Conservation (phyloP, 169 alveolate genomes). For the Perkinsus olseni region DNA sequence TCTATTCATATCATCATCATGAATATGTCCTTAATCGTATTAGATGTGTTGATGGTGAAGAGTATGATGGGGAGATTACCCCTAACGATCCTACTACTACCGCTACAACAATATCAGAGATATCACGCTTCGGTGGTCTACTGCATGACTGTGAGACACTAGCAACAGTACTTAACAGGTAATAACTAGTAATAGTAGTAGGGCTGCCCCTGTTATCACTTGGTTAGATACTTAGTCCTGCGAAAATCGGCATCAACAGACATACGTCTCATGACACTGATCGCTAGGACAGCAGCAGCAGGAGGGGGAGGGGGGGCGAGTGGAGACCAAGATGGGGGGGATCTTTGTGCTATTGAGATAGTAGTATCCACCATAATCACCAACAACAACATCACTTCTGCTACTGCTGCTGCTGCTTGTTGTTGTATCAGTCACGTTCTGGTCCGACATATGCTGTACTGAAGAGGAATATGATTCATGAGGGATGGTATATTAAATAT, state of each 20-base stretch:
- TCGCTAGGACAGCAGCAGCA: not conserved
- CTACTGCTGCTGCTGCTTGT: too few species aligned
- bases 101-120: too few species aligned
- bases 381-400: too few species aligned
- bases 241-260: not conserved
- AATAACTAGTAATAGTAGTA: too few species aligned
- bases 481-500: not conserved
- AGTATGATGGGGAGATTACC: not conserved
- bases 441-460: not conserved
- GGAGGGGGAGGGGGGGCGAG: too few species aligned
- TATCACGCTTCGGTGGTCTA: not conserved
- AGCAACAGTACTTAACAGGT: not conserved
- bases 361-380: too few species aligned
- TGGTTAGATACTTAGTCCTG: not conserved
- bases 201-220: not conserved
- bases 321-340: not conserved
- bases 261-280: not conserved
- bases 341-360: not conserved
- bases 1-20: not conserved
- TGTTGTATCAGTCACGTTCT: not conserved
- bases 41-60: not conserved
- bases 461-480: not conserved
- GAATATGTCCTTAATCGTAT: not conserved
- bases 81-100: not conserved
- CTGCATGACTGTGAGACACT: not conserved